Evolutionary conservation across 2,329 filamentous ascomycete species (phyloP).

Genomic region (Teratosphaeria pseudoeucalypti): DNA sequence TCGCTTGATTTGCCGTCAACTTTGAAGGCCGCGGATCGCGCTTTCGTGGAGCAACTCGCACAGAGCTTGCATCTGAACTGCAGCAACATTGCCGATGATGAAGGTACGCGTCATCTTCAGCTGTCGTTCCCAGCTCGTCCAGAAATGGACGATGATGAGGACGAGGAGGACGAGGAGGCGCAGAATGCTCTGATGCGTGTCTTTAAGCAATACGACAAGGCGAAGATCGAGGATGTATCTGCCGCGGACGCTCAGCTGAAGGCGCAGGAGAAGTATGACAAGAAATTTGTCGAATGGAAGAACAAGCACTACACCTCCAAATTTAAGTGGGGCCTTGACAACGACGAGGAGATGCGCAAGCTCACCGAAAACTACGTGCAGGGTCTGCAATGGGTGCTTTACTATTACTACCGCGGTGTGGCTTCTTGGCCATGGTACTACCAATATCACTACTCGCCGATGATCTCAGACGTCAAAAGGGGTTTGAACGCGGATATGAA

Average conservation of each 20-base stretch:
- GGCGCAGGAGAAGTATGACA: conserved; percentile 75
- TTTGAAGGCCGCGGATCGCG: conserved; percentile 74
- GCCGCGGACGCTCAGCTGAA: conserved; percentile 67
- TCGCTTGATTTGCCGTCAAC: conserved; percentile 63
- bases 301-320: conserved; percentile 85
- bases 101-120: conserved; percentile 56
- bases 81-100: conserved; percentile 53
- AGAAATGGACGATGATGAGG: conserved; percentile 44
- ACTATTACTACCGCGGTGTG: conserved; percentile 95
- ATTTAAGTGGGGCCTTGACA: conserved; percentile 77
- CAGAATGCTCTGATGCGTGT: conserved; percentile 74
- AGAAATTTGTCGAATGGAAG: conserved; percentile 89
- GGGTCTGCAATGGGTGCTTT: conserved; percentile 94
- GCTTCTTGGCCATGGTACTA: conserved; percentile 99
- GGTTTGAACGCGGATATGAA: conserved; percentile 79
- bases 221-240: conserved; percentile 69
- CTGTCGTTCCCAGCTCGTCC: conserved; percentile 48
- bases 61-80: conserved; percentile 56
- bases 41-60: conserved; percentile 84
- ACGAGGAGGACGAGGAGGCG: conserved; percentile 74
- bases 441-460: conserved; percentile 88
- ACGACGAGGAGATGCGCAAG: conserved; percentile 68
- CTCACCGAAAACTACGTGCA: conserved; percentile 95
- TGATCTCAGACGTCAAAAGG: conserved; percentile 91
- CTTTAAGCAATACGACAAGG: conserved; percentile 83